Percentiles rank a stretch among this genome's conserved stretches.
Conservation (phyloP, 2,329 filamentous ascomycete genomes). For the Pseudocercospora fijiensis region DNA sequence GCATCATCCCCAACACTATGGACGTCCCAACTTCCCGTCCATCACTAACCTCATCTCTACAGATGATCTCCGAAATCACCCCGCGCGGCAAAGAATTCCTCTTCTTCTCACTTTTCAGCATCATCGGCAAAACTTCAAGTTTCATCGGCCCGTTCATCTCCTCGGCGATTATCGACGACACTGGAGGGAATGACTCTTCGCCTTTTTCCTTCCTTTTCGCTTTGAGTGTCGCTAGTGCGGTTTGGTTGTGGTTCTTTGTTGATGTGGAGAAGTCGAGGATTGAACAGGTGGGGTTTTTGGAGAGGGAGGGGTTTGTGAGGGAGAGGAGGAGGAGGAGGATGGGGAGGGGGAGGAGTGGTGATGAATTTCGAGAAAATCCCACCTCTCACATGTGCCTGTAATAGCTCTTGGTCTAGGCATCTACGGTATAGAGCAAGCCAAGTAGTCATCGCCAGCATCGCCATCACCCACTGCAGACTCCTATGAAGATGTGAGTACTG, state of each 20-base stretch:
- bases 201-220: conserved; percentile 68
- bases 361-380: no score
- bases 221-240: conserved; percentile 57
- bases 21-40: no score
- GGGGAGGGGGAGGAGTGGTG: neutral
- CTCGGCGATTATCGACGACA: conserved; percentile 65
- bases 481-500: neutral
- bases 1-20: no score
- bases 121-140: conserved; percentile 66
- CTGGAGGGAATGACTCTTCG: conserved; percentile 57
- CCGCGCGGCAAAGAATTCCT: conserved; percentile 67
- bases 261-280: conserved; percentile 60
- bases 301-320: conserved; percentile 33
- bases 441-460: neutral
- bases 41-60: neutral
- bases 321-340: conserved; percentile 20
- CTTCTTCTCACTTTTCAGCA: conserved; percentile 68
- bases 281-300: conserved; percentile 60
- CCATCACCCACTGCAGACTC: neutral
- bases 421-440: neutral
- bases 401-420: no score
- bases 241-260: conserved; percentile 55
- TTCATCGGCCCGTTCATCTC: conserved; percentile 70
- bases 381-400: no score
- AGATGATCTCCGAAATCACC: conserved; percentile 67